Percentiles rank a stretch among this genome's conserved stretches.
Conservation (phyloP, 352 stramenopile species). For the Pythium chondricola region DNA sequence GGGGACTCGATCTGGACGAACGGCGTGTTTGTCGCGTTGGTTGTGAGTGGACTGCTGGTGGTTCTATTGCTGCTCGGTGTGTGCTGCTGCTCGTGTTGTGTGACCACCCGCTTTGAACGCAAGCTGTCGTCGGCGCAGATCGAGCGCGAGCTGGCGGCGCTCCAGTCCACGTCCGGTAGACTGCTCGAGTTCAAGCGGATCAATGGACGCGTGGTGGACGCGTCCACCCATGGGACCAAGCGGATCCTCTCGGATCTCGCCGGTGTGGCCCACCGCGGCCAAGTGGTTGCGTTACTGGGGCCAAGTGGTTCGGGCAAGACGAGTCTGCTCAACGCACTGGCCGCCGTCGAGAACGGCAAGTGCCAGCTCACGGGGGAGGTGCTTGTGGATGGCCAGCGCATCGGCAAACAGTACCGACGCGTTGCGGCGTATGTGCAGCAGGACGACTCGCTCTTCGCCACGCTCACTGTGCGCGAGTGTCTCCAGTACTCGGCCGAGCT, state of each 20-base stretch:
- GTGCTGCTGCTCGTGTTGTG: constrained; percentile 33
- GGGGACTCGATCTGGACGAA: constrained; percentile 18
- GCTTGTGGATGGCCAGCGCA: constrained; percentile 45
- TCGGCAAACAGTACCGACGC: constrained; percentile 56
- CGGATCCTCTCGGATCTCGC: constrained; percentile 60
- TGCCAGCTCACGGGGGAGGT: constrained; percentile 50
- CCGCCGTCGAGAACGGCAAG: constrained; percentile 60
- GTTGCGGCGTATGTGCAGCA: constrained; percentile 87
- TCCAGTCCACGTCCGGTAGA: constrained; percentile 32
- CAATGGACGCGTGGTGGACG: constrained; percentile 32
- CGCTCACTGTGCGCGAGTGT: constrained; percentile 79
- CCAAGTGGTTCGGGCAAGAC: constrained; percentile 81
- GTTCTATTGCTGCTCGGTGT: constrained; percentile 25
- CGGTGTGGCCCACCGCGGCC: constrained; percentile 38
- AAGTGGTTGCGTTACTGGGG: constrained; percentile 66
- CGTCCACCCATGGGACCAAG: constrained; percentile 13
- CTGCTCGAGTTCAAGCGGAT: constrained; percentile 52
- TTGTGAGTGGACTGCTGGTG: constrained; percentile 23
- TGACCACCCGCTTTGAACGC: constrained; percentile 23
- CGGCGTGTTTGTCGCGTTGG: constrained; percentile 28
- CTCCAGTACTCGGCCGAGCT: constrained; percentile 80
- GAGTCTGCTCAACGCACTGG: constrained; percentile 72
- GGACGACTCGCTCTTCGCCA: constrained; percentile 77
- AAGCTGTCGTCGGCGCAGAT: constrained; percentile 17
- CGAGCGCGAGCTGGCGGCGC: constrained; percentile 38